Conservation (phyloP, 148 eudicot species). For the Rhododendron vialii region DNA sequence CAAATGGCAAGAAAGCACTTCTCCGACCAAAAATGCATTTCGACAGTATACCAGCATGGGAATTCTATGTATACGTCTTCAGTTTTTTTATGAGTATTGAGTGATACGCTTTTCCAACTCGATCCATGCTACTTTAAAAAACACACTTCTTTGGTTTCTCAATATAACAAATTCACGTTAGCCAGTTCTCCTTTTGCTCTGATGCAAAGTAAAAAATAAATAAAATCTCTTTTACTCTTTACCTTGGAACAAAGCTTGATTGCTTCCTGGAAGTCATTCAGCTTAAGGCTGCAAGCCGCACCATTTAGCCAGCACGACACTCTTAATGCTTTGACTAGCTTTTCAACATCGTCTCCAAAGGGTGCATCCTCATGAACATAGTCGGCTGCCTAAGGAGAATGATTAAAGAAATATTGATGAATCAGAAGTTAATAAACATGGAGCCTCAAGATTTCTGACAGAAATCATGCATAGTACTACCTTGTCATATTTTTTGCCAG, state of each 20-base stretch:
- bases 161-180: background rate
- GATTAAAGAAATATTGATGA: background rate
- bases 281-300: slow-evolving; percentile 58
- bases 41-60: background rate
- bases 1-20: background rate
- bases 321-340: slow-evolving; percentile 46
- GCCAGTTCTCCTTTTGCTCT: background rate
- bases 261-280: slow-evolving; percentile 39
- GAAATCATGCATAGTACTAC: slow-evolving; percentile 16
- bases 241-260: slow-evolving; percentile 63
- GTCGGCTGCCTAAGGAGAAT: slow-evolving; percentile 41
- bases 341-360: slow-evolving; percentile 40
- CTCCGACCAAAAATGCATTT: background rate
- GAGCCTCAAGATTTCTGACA: background rate
- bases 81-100: background rate
- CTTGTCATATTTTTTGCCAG: slow-evolving; percentile 64
- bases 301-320: slow-evolving; percentile 67
- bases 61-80: background rate
- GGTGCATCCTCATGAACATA: slow-evolving; percentile 47
- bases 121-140: background rate
- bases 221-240: background rate
- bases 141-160: background rate
- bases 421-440: background rate
- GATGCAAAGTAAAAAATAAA: background rate
- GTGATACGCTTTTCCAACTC: background rate